Evolutionary conservation across 2,329 filamentous ascomycete species (phyloP).

Genomic region (Stemphylium vesicarium): DNA sequence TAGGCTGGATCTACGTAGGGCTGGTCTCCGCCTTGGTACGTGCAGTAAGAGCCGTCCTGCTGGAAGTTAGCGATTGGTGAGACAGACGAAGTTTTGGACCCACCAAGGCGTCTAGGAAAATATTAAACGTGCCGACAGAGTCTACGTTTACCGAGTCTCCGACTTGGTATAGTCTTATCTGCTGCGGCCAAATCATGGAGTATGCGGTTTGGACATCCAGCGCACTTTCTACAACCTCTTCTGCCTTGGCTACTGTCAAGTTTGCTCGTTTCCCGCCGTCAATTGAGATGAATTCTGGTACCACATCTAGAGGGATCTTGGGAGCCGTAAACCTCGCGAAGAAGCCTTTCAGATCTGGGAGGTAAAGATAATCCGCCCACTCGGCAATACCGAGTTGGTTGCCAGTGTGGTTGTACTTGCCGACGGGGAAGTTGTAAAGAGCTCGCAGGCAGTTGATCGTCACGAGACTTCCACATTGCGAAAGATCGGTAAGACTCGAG

Average conservation of each 20-base stretch:
- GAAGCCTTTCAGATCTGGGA: conserved; percentile 54
- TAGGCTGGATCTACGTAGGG: conserved; percentile 24
- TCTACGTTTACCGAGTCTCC: conserved; percentile 22
- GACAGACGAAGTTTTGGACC: background rate
- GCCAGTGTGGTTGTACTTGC: conserved; percentile 21
- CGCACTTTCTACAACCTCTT: conserved; percentile 28
- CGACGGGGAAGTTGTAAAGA: conserved; percentile 26
- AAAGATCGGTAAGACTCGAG: conserved; percentile 7
- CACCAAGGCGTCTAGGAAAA: conserved; percentile 25
- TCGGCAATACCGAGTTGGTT: conserved; percentile 50
- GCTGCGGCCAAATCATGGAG: conserved; percentile 28
- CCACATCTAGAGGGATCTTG: conserved; percentile 18
- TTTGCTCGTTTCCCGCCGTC: conserved; percentile 51
- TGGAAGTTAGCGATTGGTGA: conserved; percentile 3
- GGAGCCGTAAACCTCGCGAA: conserved; percentile 45
- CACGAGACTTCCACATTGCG: conserved; percentile 17
- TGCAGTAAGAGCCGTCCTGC: conserved; percentile 27
- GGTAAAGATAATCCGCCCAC: conserved; percentile 52
- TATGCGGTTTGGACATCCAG: conserved; percentile 27
- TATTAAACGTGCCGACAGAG: conserved; percentile 24
- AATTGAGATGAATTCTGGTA: conserved; percentile 37
- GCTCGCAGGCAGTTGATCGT: conserved; percentile 26
- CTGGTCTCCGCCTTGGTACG: conserved; percentile 23
- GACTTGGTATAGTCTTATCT: conserved; percentile 22
- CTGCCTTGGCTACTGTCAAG: conserved; percentile 47